Evolutionary conservation across 176 grass and related monocot species (phyloP).

Genomic region (Neostapfia colusana): DNA sequence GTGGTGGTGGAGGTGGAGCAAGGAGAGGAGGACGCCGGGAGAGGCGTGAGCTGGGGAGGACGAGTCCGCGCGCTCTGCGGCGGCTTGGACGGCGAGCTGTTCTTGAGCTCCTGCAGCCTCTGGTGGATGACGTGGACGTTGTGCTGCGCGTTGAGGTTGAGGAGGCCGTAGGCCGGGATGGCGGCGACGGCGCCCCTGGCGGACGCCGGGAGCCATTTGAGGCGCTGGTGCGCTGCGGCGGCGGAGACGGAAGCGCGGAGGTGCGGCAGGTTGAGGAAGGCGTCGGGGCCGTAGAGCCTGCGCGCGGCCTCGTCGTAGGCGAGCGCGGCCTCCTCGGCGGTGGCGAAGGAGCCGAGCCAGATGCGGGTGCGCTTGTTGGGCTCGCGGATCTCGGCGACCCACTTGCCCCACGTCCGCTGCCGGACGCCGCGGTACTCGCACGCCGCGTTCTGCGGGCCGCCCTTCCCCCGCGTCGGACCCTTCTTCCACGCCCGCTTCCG

Average conservation of each 20-base stretch:
- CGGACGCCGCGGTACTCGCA: constrained; percentile 87
- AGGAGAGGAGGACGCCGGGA: constrained; percentile 33
- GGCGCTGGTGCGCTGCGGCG: constrained; percentile 52
- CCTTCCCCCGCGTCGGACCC: constrained; percentile 76
- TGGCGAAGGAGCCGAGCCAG: constrained; percentile 88
- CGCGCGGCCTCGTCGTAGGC: constrained; percentile 94
- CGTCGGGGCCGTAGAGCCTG: constrained; percentile 85
- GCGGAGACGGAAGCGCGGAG: constrained; percentile 57
- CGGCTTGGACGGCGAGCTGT: constrained; percentile 6
- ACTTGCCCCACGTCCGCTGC: constrained; percentile 86
- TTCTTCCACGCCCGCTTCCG: constrained; percentile 94
- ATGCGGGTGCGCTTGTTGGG: constrained; percentile 77
- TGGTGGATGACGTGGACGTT: constrained; percentile 99
- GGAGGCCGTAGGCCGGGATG: constrained; percentile 73
- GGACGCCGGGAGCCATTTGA: constrained; percentile 80
- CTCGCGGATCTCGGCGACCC: constrained; percentile 89
- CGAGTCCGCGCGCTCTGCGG: neutral
- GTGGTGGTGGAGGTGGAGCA: constrained; percentile 43
- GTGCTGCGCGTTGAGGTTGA: constrained; percentile 98
- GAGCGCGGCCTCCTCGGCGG: constrained; percentile 82
- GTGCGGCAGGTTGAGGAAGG: constrained; percentile 95
- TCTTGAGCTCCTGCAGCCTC: constrained; percentile 88
- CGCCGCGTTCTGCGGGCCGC: constrained; percentile 72
- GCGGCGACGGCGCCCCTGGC: neutral
- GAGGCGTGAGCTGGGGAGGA: neutral